Evolutionary conservation across 2,329 filamentous ascomycete genomes (phyloP).

Genomic region (Phialemoniopsis sp.): DNA sequence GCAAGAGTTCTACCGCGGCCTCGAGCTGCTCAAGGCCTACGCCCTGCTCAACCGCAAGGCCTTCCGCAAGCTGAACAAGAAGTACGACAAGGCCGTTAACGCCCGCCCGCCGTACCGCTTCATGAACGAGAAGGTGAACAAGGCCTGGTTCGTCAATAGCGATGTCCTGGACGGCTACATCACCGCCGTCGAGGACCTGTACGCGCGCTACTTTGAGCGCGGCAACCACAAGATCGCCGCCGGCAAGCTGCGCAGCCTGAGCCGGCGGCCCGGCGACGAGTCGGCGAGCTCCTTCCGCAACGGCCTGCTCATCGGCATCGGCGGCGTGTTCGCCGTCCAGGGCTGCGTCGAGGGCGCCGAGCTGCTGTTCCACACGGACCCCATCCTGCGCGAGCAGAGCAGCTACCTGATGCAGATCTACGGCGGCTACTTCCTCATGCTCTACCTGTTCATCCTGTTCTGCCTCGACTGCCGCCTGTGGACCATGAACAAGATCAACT

Average conservation of each 20-base stretch:
- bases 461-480: conserved; percentile 81
- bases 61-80: conserved; percentile 97
- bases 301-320: conserved; percentile 65
- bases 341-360: conserved; percentile 58
- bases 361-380: conserved; percentile 46
- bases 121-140: conserved; percentile 88
- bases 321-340: conserved; percentile 61
- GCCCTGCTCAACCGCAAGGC: conserved; percentile 86
- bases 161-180: conserved; percentile 80
- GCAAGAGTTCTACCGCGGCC: conserved; percentile 86
- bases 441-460: conserved; percentile 79
- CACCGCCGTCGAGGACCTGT: conserved; percentile 80
- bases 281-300: conserved; percentile 56
- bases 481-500: conserved; percentile 85
- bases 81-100: conserved; percentile 89
- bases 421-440: conserved; percentile 82
- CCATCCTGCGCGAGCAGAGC: conserved; percentile 45
- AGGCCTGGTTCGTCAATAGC: conserved; percentile 87
- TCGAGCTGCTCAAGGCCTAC: conserved; percentile 91
- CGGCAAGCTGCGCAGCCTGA: conserved; percentile 76
- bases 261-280: conserved; percentile 51
- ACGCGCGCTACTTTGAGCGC: conserved; percentile 89
- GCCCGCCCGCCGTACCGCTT: conserved; percentile 75
- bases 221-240: conserved; percentile 90
- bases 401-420: conserved; percentile 84